Evolutionary conservation across 2,329 filamentous ascomycete genomes (phyloP).

Genomic region (Fusarium abutilonis): DNA sequence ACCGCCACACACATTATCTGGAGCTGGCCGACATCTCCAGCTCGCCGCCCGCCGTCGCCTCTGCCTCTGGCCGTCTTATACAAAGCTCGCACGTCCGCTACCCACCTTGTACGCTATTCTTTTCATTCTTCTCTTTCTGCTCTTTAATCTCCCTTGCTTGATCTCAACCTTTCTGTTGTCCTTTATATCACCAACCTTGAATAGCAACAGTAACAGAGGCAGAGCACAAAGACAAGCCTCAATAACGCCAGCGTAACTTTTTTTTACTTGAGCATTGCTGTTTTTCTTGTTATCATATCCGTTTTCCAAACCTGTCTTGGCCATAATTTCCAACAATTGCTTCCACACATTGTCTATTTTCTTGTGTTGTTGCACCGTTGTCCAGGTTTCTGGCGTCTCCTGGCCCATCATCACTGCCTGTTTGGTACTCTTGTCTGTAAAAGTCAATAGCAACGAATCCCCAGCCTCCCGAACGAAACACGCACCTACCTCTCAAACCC

Average conservation of each 20-base stretch:
- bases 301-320: background rate
- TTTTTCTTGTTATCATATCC: background rate
- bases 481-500: constrained; percentile 13
- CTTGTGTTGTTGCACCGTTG: background rate
- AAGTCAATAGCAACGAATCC: constrained; percentile 33
- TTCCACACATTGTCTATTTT: background rate
- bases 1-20: constrained; percentile 50
- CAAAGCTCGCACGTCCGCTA: constrained; percentile 39
- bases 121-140: constrained; percentile 26
- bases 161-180: background rate
- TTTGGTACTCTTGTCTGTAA: constrained; percentile 18
- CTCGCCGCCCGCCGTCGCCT: constrained; percentile 45
- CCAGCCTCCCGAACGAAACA: constrained; percentile 25
- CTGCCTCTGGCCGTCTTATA: constrained; percentile 38
- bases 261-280: background rate
- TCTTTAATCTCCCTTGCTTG: constrained; percentile 5
- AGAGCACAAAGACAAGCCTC: background rate
- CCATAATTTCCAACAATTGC: background rate
- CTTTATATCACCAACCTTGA: background rate
- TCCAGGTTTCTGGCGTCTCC: background rate
- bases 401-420: background rate
- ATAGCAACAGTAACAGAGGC: background rate
- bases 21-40: constrained; percentile 60
- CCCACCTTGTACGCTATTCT: constrained; percentile 38
- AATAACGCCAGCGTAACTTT: constrained; percentile 1